A percentile compares a stretch with the other conserved stretches of the same genome.
phyloP scores from a whole-genome alignment of 2,329 filamentous ascomycete species.

The Cercospora citrullina region DNA sequence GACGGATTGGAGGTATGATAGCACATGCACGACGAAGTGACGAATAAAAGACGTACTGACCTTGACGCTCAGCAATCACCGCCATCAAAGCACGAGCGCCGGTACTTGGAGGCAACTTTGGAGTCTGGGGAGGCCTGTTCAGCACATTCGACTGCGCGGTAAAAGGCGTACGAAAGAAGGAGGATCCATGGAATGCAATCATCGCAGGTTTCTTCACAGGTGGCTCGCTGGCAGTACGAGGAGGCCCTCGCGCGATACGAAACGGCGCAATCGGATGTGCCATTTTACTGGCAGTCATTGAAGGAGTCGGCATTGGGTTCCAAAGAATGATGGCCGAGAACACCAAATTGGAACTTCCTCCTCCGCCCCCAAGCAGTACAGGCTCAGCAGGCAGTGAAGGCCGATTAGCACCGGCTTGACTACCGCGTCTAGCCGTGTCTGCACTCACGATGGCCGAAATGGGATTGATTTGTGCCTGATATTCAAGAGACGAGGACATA shows the following conservation, averaged over 20 bases:
- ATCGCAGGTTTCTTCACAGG: conserved; percentile 97
- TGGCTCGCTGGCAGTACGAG: conserved; percentile 85
- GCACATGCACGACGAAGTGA: neutral
- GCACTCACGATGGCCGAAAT: conserved; percentile 27
- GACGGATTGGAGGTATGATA: conserved; percentile 72
- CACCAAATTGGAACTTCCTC: conserved; percentile 70
- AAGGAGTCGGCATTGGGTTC: conserved; percentile 95
- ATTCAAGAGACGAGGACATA: conserved; percentile 7
- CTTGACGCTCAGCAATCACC: conserved; percentile 63
- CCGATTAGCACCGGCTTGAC: conserved; percentile 31
- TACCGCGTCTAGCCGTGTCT: conserved; percentile 21
- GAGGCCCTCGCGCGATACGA: conserved; percentile 85
- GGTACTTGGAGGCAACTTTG: conserved; percentile 95
- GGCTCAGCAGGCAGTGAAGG: conserved; percentile 34
- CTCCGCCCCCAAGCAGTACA: conserved; percentile 43
- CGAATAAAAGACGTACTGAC: conserved; percentile 3
- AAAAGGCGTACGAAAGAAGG: conserved; percentile 85
- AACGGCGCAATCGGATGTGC: conserved; percentile 97
- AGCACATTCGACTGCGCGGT: conserved; percentile 95
- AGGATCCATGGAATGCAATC: conserved; percentile 97
- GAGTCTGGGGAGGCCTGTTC: conserved; percentile 95
- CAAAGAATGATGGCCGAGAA: conserved; percentile 90
- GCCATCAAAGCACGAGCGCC: conserved; percentile 97
- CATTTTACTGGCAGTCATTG: conserved; percentile 90
- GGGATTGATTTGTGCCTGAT: conserved; percentile 28